A percentile compares a stretch with the other conserved stretches of the same genome.
Evolutionary conservation across 2,329 filamentous ascomycete species (phyloP).

Genomic region (Fusarium nelsonii): DNA sequence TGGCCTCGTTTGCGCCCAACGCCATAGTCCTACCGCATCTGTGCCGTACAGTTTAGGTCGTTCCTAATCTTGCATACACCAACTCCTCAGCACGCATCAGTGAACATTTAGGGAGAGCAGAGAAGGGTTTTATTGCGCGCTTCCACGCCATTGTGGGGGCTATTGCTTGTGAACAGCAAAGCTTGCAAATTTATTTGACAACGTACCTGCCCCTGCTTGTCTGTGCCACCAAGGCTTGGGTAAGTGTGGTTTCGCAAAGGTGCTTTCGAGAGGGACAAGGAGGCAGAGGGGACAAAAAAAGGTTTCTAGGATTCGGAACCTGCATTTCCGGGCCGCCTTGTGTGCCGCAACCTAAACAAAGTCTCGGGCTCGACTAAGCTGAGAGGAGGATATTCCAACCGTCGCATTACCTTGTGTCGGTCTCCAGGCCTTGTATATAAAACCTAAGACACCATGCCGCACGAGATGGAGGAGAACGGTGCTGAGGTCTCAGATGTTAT

Average conservation of each 20-base stretch:
- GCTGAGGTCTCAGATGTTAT: conserved; percentile 69
- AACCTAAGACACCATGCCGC: conserved; percentile 67
- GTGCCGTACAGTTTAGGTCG: conserved; percentile 23
- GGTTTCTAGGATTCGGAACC: conserved; percentile 47
- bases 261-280: conserved; percentile 46
- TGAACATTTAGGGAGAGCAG: conserved; percentile 29
- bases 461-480: conserved; percentile 65
- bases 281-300: conserved; percentile 35
- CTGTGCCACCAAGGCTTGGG: conserved; percentile 51
- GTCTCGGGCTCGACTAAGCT: conserved; percentile 36
- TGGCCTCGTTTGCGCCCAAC: conserved; percentile 42
- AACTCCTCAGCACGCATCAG: conserved; percentile 31
- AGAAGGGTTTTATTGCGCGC: conserved; percentile 35
- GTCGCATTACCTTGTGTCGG: conserved; percentile 36
- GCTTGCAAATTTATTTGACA: conserved; percentile 39
- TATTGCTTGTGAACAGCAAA: conserved; percentile 35
- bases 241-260: conserved; percentile 53
- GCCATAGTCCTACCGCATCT: conserved; percentile 40
- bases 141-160: conserved; percentile 42
- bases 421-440: conserved; percentile 57
- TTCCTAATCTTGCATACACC: conserved; percentile 36
- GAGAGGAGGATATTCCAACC: conserved; percentile 41
- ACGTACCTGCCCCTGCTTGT: conserved; percentile 44
- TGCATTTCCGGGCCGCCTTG: conserved; percentile 52
- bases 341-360: conserved; percentile 40